These are phyloP conservation scores for Cystobasidiaceae sp. DNA, from an alignment of 1,284 basidiomycete genomes.

Conservation along the genomic window DNA sequence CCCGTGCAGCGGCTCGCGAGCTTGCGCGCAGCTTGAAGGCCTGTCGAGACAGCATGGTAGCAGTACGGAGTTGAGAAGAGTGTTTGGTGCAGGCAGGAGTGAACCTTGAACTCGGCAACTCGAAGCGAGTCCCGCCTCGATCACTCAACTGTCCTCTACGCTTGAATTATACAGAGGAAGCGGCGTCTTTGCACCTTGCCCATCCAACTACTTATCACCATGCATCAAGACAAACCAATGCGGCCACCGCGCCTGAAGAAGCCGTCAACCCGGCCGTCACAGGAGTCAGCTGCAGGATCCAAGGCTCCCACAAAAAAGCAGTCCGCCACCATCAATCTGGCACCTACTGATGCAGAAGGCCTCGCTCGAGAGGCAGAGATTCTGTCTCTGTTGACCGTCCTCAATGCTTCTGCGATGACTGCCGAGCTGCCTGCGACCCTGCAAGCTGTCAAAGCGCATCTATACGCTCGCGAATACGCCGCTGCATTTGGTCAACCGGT, in stretches of 20 bases:
- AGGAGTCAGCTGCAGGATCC: background rate
- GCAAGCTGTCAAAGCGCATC: conserved; percentile 23
- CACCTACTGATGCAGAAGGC: background rate
- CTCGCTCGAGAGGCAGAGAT: conserved; percentile 21
- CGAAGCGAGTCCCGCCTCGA: background rate
- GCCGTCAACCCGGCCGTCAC: background rate
- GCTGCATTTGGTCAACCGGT: conserved; percentile 24
- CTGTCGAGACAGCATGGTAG: conserved; percentile 20
- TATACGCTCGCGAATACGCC: conserved; percentile 26
- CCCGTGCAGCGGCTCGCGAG: conserved; percentile 6
- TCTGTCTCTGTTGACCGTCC: conserved; percentile 14
- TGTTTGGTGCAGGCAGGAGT: background rate
- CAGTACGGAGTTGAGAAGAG: background rate
- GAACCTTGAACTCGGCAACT: background rate
- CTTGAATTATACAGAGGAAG: too few species aligned
- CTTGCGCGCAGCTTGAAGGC: conserved; percentile 22
- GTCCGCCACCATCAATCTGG: background rate
- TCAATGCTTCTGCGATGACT: conserved; percentile 19
- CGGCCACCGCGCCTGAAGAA: background rate
- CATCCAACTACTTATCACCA: too few species aligned
- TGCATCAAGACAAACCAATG: background rate
- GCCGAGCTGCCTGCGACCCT: conserved; percentile 19
- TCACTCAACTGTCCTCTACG: too few species aligned
- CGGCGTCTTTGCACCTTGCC: too few species aligned
- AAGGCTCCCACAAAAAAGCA: background rate